Percentiles rank a stretch among this genome's conserved stretches.
Evolutionary conservation across 1,284 basidiomycete species (phyloP).

Genomic region (Pascua guehoae): DNA sequence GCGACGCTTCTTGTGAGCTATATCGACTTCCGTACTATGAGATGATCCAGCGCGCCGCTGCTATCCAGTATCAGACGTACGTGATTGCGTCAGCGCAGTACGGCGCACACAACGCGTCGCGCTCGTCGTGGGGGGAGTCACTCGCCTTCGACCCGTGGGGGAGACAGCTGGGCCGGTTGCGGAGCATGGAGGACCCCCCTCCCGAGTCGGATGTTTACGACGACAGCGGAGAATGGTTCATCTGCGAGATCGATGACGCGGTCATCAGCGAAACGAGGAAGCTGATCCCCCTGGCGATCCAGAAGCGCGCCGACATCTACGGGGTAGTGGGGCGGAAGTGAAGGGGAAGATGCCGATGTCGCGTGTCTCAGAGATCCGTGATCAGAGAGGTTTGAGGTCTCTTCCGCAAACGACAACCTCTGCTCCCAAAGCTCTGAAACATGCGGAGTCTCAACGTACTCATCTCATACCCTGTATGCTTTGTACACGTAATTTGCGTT

Average conservation of each 20-base stretch:
- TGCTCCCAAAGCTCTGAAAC: too few species aligned
- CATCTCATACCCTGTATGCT: too few species aligned
- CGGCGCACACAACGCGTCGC: slow-evolving; percentile 31
- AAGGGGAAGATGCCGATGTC: too few species aligned
- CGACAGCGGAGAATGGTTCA: slow-evolving; percentile 34
- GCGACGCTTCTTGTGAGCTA: slow-evolving; percentile 26
- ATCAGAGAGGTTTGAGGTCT: too few species aligned
- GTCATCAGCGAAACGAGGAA: slow-evolving; percentile 25
- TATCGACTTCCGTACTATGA: background rate
- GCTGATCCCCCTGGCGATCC: slow-evolving; percentile 42
- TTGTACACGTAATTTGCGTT: too few species aligned
- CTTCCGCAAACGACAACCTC: too few species aligned
- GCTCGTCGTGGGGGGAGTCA: slow-evolving; percentile 41
- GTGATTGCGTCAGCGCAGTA: slow-evolving; percentile 44
- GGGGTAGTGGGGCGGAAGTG: slow-evolving; percentile 34
- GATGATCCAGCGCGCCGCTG: slow-evolving; percentile 25
- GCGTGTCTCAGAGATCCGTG: too few species aligned
- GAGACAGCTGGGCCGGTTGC: slow-evolving; percentile 29
- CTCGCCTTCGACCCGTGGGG: slow-evolving; percentile 44
- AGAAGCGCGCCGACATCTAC: slow-evolving; percentile 38
- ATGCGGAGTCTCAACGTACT: too few species aligned
- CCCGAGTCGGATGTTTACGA: slow-evolving; percentile 23
- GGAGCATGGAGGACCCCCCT: slow-evolving; percentile 32
- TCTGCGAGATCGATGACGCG: slow-evolving; percentile 36
- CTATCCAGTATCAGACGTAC: slow-evolving; percentile 42